phyloP scores from a whole-genome alignment of 106 monocot genomes.

The Acorus gramineus region DNA sequence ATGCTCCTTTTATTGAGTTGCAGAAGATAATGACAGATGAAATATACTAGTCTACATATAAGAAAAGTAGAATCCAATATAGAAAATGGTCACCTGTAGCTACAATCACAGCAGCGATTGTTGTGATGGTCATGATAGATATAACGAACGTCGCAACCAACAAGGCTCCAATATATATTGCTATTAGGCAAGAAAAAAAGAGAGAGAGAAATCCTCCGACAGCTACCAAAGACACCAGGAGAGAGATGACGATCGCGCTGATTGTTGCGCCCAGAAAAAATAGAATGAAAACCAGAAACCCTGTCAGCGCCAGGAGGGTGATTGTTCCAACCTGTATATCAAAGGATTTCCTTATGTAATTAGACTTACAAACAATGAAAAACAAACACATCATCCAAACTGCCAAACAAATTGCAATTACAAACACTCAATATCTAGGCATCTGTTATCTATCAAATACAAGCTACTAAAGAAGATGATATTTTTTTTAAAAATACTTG shows the following conservation, averaged over 20 bases:
- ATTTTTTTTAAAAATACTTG: no score
- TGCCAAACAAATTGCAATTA: neutral
- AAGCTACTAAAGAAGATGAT: neutral
- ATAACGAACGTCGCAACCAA: constrained; percentile 64
- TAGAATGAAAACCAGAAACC: constrained; percentile 48
- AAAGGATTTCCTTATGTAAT: neutral
- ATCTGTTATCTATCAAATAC: neutral
- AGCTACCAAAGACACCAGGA: constrained; percentile 78
- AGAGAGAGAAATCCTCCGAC: constrained; percentile 76
- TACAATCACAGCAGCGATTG: constrained; percentile 40
- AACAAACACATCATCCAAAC: neutral
- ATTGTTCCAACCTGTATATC: constrained; percentile 70
- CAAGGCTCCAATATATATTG: constrained; percentile 71
- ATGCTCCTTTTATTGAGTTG: no score
- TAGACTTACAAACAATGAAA: constrained; percentile 1
- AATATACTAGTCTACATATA: no score
- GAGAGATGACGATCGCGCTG: constrained; percentile 62
- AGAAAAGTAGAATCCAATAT: neutral
- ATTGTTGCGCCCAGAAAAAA: constrained; percentile 63
- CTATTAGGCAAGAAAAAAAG: constrained; percentile 63
- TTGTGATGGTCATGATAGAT: constrained; percentile 37
- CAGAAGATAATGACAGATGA: no score
- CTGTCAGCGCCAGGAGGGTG: constrained; percentile 44
- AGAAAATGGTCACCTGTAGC: constrained; percentile 37
- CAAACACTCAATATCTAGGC: neutral